Evolutionary conservation across 139 green algal species (phyloP).

Genomic region (Chlamydomonas incerta): DNA sequence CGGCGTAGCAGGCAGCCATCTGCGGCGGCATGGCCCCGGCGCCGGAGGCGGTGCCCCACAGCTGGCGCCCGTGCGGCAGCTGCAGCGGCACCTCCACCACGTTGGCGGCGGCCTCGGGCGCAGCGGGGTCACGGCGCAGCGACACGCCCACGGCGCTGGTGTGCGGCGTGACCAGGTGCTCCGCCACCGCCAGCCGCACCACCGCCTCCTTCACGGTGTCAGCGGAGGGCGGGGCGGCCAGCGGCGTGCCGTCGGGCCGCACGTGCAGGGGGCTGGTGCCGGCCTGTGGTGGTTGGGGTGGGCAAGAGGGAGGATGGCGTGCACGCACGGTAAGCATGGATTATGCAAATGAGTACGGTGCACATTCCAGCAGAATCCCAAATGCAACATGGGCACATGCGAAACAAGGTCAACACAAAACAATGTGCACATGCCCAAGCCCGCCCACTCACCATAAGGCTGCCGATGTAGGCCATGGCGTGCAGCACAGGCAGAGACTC

Average conservation of each 20-base stretch:
- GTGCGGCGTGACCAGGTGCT: slow-evolving; percentile 51
- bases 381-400: no score
- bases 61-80: background rate
- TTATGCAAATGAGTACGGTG: no score
- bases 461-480: slow-evolving; percentile 48
- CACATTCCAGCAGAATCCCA: no score
- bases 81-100: slow-evolving; percentile 48
- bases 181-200: slow-evolving; percentile 20
- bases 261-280: slow-evolving; percentile 45
- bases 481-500: slow-evolving; percentile 48
- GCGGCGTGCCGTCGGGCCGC: slow-evolving; percentile 6
- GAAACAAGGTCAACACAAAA: no score
- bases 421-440: no score
- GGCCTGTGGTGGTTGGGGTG: background rate
- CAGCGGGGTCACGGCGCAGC: slow-evolving; percentile 42
- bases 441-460: slow-evolving; percentile 17
- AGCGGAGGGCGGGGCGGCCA: background rate
- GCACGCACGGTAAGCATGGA: no score
- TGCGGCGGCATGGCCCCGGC: no score
- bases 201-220: slow-evolving; percentile 37
- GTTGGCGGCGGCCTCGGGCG: slow-evolving; percentile 1
- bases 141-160: slow-evolving; percentile 52
- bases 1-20: no score
- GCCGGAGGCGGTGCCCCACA: background rate
- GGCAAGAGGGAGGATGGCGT: background rate